Percentiles rank a stretch among this genome's conserved stretches.
Conservation (phyloP, 768 basidiomycete genomes). For the Cystobasidium ongulense region DNA sequence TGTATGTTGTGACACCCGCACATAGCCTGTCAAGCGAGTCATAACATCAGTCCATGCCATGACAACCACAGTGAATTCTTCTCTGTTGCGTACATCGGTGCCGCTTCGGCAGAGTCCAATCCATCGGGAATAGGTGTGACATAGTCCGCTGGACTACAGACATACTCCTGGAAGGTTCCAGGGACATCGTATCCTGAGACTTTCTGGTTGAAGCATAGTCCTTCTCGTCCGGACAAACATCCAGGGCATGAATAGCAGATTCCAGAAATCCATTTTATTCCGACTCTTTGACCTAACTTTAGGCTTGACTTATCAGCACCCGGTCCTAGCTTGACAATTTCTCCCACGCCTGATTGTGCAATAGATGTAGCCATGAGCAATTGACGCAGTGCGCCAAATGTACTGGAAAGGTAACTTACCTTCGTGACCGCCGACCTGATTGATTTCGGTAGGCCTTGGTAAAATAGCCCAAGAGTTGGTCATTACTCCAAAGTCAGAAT, state of each 20-base stretch:
- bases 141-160: conserved; percentile 45
- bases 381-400: not conserved
- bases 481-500: conserved; percentile 28
- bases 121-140: conserved; percentile 72
- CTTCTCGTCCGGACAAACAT: conserved; percentile 34
- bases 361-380: not conserved
- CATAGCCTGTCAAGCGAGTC: not conserved
- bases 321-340: conserved; percentile 24
- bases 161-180: conserved; percentile 45
- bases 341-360: conserved; percentile 5
- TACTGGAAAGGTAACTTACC: not conserved
- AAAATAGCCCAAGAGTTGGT: conserved; percentile 21
- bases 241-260: conserved; percentile 36
- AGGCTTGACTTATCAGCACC: conserved; percentile 3
- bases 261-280: conserved; percentile 33
- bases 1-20: conserved; percentile 67
- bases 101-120: conserved; percentile 52
- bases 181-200: conserved; percentile 62
- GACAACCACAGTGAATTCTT: not conserved
- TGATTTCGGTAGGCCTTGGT: conserved; percentile 16
- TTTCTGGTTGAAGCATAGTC: conserved; percentile 16
- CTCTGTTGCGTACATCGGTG: conserved; percentile 52
- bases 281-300: conserved; percentile 41
- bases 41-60: not conserved
- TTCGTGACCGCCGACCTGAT: conserved; percentile 21